Conservation (phyloP, 495 filamentous ascomycete genomes). For the Trichoderma erinaceum region DNA sequence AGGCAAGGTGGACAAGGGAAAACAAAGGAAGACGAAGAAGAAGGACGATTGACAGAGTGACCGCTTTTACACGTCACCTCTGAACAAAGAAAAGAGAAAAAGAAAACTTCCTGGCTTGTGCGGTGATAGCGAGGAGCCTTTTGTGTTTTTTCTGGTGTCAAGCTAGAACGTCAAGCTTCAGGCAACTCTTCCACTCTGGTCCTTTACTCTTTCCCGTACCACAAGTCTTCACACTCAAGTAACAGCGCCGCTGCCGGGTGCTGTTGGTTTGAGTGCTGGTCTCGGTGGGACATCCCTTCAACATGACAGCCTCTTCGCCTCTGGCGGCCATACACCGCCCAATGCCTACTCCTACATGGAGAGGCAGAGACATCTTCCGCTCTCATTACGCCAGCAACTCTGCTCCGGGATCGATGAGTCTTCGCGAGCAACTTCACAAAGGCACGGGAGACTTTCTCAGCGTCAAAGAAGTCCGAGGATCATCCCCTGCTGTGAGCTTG, state of each 20-base stretch:
- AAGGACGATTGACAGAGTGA: not conserved
- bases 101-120: not conserved
- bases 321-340: constrained; percentile 89
- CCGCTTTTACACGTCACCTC: not conserved
- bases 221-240: not conserved
- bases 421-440: constrained; percentile 54
- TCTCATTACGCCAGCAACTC: constrained; percentile 44
- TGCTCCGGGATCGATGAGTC: constrained; percentile 53
- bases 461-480: constrained; percentile 66
- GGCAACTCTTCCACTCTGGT: not conserved
- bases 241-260: constrained; percentile 1
- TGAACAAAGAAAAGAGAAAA: not conserved
- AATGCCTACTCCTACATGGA: constrained; percentile 46
- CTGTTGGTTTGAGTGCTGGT: not conserved
- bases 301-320: constrained; percentile 93
- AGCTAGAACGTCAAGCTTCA: not conserved
- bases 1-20: not conserved
- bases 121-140: constrained; percentile 1
- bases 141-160: not conserved
- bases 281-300: constrained; percentile 4
- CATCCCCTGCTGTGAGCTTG: constrained; percentile 83
- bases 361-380: constrained; percentile 37
- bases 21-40: constrained; percentile 6
- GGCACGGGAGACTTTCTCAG: constrained; percentile 66
- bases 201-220: not conserved